Evolutionary conservation across 495 filamentous ascomycete genomes (phyloP).

Genomic region (Annulohypoxylon moriforme): DNA sequence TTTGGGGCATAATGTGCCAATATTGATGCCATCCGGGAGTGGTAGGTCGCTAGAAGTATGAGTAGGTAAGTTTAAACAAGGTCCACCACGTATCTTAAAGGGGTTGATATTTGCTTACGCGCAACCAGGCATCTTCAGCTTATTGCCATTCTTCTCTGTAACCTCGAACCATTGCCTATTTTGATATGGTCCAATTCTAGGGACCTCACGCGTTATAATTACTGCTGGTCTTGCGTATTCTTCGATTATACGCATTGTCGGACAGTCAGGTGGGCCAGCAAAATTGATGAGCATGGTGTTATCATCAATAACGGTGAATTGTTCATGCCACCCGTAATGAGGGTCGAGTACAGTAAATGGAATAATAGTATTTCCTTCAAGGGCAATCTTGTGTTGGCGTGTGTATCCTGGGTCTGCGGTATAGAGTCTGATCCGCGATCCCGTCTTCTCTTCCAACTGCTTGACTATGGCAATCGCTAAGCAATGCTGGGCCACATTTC

Average conservation of each 20-base stretch:
- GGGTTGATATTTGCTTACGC: conserved; percentile 8
- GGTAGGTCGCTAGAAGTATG: conserved; percentile 13
- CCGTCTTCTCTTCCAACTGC: conserved; percentile 17
- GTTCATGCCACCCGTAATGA: conserved; percentile 25
- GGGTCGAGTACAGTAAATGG: conserved; percentile 28
- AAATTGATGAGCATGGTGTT: conserved; percentile 25
- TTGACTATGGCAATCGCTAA: conserved; percentile 20
- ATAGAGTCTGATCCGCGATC: conserved; percentile 1
- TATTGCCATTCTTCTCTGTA: conserved; percentile 24
- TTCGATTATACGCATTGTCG: conserved; percentile 24
- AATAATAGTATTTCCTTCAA: conserved; percentile 4
- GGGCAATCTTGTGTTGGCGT: conserved; percentile 12
- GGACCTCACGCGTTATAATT: conserved; percentile 21
- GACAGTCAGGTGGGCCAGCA: conserved; percentile 13
- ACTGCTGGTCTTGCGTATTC: conserved; percentile 34
- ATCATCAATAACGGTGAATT: conserved; percentile 32
- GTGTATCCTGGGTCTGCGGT: conserved; percentile 32
- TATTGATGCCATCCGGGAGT: not conserved
- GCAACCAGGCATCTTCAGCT: conserved; percentile 30
- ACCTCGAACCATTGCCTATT: conserved; percentile 40
- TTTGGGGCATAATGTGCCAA: conserved; percentile 14
- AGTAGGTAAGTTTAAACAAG: not conserved
- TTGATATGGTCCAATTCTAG: conserved; percentile 1
- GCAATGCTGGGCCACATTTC: conserved; percentile 32
- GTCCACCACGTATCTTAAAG: not conserved